Percentiles rank a stretch among this genome's conserved stretches.
phyloP scores from a whole-genome alignment of 2,329 filamentous ascomycete genomes.

The Diaporthe humulicola region DNA sequence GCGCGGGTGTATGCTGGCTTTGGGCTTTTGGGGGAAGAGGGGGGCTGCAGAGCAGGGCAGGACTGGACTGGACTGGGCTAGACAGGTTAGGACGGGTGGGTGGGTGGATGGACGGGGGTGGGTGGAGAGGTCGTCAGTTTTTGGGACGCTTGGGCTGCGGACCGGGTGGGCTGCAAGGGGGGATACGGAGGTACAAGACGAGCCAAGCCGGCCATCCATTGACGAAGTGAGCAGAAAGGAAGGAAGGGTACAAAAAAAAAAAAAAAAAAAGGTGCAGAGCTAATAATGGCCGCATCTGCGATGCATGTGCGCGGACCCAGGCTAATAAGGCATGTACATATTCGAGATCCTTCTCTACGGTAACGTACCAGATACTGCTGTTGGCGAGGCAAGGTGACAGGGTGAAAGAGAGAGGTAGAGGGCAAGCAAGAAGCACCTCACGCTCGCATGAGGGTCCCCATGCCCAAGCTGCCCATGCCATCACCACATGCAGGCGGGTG shows the following conservation, averaged over 20 bases:
- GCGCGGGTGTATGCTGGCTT: not conserved
- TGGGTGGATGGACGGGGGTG: conserved; percentile 24
- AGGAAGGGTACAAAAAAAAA: not conserved
- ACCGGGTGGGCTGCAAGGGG: conserved; percentile 31
- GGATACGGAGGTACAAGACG: conserved; percentile 25
- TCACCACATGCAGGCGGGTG: conserved; percentile 14
- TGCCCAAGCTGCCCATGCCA: conserved; percentile 13
- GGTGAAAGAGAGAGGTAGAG: not conserved
- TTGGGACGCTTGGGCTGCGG: conserved; percentile 28
- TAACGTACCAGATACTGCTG: not conserved
- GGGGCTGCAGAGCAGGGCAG: conserved; percentile 29
- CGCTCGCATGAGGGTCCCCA: not conserved
- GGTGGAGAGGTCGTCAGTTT: conserved; percentile 28
- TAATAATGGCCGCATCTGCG: conserved; percentile 18
- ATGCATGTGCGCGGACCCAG: conserved; percentile 15
- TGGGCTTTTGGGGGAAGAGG: conserved; percentile 20
- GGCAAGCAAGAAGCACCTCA: not conserved
- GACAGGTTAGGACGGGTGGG: conserved; percentile 17
- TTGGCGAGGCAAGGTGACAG: not conserved
- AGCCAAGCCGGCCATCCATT: conserved; percentile 24
- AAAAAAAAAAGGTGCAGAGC: conserved; percentile 18
- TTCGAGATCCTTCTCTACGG: not conserved
- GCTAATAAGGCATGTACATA: conserved; percentile 1
- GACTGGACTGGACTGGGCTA: conserved; percentile 24
- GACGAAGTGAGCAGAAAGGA: conserved; percentile 18